These are phyloP conservation scores for Chlorella sorokiniana DNA, from an alignment of 139 green algal genomes.

Conservation along the genomic window DNA sequence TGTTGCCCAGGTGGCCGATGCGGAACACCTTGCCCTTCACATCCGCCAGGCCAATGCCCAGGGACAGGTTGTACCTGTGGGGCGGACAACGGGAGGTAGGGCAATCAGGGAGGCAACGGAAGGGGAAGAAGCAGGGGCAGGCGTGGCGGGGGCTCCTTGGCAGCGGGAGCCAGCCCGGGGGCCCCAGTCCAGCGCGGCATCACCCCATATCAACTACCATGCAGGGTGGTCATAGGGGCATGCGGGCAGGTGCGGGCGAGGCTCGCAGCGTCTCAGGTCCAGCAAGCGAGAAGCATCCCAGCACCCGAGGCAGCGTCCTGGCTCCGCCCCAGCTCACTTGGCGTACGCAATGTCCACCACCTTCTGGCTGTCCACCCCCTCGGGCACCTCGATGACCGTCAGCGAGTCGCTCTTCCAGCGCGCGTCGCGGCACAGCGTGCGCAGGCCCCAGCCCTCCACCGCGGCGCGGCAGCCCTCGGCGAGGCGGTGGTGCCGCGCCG, in stretches of 20 bases:
- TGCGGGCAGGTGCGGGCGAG: no score
- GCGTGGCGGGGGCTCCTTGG: background rate
- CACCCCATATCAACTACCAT: no score
- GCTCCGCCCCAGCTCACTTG: constrained; percentile 25
- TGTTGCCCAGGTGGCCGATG: constrained; percentile 97
- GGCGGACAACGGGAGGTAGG: background rate
- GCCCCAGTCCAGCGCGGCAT: no score
- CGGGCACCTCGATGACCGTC: constrained; percentile 90
- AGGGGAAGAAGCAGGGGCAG: background rate
- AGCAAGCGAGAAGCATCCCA: background rate
- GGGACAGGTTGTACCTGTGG: constrained; percentile 93
- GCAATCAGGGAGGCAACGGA: background rate
- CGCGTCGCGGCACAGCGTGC: constrained; percentile 89
- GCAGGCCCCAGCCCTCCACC: constrained; percentile 89
- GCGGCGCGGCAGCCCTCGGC: constrained; percentile 80
- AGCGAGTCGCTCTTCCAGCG: constrained; percentile 90
- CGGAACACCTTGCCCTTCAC: constrained; percentile 94
- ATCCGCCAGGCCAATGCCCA: constrained; percentile 92
- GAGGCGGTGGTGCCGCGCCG: constrained; percentile 81
- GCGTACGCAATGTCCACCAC: constrained; percentile 90
- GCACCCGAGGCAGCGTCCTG: background rate
- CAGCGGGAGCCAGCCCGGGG: background rate
- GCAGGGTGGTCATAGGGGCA: no score
- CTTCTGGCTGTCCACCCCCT: constrained; percentile 84
- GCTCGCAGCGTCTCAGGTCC: no score